Percentiles rank a stretch among this genome's conserved stretches.
phyloP scores from a whole-genome alignment of 1,284 basidiomycete genomes.

The Fistulina hepatica region DNA sequence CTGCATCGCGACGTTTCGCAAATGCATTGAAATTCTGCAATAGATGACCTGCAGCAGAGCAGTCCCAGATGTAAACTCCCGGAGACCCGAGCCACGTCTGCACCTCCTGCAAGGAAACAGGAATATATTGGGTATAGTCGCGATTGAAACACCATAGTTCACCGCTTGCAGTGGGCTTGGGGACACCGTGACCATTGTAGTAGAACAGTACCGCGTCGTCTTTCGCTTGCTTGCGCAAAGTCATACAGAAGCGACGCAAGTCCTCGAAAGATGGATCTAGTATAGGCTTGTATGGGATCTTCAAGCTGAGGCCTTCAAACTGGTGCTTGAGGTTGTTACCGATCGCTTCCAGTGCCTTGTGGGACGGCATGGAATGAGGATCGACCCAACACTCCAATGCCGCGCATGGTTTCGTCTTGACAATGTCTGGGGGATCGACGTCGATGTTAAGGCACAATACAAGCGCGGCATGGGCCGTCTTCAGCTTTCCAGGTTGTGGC shows the following conservation, averaged over 20 bases:
- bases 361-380: slow-evolving; percentile 78
- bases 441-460: slow-evolving; percentile 96
- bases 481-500: slow-evolving; percentile 69
- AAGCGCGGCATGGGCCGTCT: slow-evolving; percentile 88
- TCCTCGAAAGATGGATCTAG: slow-evolving; percentile 95
- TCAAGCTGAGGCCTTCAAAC: slow-evolving; percentile 89
- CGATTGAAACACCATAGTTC: slow-evolving; percentile 99
- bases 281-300: slow-evolving; percentile 85
- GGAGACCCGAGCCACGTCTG: slow-evolving; percentile 90
- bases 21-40: slow-evolving; percentile 86
- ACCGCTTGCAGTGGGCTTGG: slow-evolving; percentile 91
- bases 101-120: slow-evolving; percentile 87
- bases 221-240: slow-evolving; percentile 79
- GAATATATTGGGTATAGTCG: slow-evolving; percentile 97
- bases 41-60: slow-evolving; percentile 91
- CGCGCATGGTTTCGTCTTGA: slow-evolving; percentile 96
- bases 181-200: slow-evolving; percentile 98
- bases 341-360: slow-evolving; percentile 84
- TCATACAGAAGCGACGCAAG: slow-evolving; percentile 81
- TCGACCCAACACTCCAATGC: slow-evolving; percentile 97
- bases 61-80: slow-evolving; percentile 98
- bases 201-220: slow-evolving; percentile 95
- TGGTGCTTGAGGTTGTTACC: slow-evolving; percentile 91
- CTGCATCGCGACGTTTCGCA: slow-evolving; percentile 78
- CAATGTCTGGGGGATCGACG: slow-evolving; percentile 93